A percentile compares a stretch with the other conserved stretches of the same genome.
These are phyloP conservation scores for Nigrograna mackinnonii DNA, from an alignment of 2,329 filamentous ascomycete genomes.

Conservation along the genomic window DNA sequence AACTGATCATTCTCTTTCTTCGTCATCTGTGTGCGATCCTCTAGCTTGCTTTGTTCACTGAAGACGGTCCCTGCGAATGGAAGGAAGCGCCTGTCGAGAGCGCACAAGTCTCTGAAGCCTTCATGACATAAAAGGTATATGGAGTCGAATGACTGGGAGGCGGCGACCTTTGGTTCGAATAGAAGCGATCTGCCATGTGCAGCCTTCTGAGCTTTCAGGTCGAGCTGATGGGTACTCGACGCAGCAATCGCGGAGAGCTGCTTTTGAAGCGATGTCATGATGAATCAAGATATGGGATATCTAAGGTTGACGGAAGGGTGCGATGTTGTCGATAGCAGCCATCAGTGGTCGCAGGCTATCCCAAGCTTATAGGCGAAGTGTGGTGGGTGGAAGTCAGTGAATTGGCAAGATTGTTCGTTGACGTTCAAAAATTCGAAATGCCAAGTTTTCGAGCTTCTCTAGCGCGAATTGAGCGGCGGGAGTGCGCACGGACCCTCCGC, in stretches of 20 bases:
- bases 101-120: slow-evolving; percentile 89
- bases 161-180: slow-evolving; percentile 83
- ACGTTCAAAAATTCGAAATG: slow-evolving; percentile 2
- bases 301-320: neutral
- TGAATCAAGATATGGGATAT: slow-evolving; percentile 12
- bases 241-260: slow-evolving; percentile 93
- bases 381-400: too few species aligned
- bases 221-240: slow-evolving; percentile 85
- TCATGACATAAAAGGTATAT: slow-evolving; percentile 86
- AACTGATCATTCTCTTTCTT: slow-evolving; percentile 80
- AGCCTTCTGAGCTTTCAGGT: slow-evolving; percentile 89
- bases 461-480: slow-evolving; percentile 1
- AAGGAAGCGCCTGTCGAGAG: slow-evolving; percentile 78
- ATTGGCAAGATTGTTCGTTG: neutral
- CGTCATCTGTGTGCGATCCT: slow-evolving; percentile 86
- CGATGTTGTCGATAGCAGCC: neutral
- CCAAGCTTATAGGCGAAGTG: too few species aligned
- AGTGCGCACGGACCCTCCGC: slow-evolving; percentile 13
- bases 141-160: slow-evolving; percentile 86
- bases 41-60: slow-evolving; percentile 87
- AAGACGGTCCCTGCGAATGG: slow-evolving; percentile 80
- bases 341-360: too few species aligned
- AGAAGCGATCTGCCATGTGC: slow-evolving; percentile 94
- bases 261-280: slow-evolving; percentile 86
- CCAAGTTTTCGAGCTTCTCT: slow-evolving; percentile 24